Evolutionary conservation across 441 rosid species (phyloP).

Genomic region (Pelargonium fulgidum): DNA sequence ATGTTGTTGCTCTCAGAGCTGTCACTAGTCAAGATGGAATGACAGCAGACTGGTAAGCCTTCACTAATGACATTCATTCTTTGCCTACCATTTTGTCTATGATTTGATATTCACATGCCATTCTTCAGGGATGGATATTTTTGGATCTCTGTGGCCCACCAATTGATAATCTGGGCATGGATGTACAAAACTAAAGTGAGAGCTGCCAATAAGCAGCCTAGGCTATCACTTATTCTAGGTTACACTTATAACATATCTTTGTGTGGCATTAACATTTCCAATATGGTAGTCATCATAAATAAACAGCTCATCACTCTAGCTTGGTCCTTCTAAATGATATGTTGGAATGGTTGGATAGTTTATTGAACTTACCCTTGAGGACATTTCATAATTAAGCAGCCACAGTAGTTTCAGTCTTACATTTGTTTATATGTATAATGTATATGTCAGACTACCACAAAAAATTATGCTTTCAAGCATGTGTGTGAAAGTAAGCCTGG

Average conservation of each 20-base stretch:
- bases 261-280: no score
- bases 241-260: no score
- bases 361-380: not conserved
- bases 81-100: not conserved
- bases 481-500: no score
- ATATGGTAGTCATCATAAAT: no score
- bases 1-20: constrained; percentile 91
- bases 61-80: constrained; percentile 1
- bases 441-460: not conserved
- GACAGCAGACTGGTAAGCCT: constrained; percentile 85
- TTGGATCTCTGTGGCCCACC: no score
- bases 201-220: no score
- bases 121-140: no score
- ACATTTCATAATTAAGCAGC: not conserved
- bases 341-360: not conserved
- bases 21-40: constrained; percentile 97
- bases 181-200: no score
- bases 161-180: no score
- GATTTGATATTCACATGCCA: not conserved
- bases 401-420: not conserved
- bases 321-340: not conserved
- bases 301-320: no score
- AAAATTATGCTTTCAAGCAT: not conserved
- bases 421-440: no score
- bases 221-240: no score